Conservation (phyloP, 176 grass and related monocot species). For the Cenchrus fungigraminus region DNA sequence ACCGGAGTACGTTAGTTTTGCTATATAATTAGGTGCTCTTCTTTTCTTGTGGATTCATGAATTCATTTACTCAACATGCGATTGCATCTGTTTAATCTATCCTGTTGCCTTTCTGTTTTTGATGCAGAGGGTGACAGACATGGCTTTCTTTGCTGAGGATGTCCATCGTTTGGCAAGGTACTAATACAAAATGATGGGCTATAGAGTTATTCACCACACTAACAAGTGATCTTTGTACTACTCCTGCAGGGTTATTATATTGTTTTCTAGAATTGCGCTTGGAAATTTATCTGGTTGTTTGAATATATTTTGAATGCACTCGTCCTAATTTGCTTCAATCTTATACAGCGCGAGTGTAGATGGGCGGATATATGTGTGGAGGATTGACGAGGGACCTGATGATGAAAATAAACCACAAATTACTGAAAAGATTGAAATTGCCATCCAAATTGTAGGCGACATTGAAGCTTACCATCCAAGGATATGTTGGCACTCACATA, state of each 20-base stretch:
- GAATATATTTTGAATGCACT: background rate
- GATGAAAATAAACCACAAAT: constrained; percentile 92
- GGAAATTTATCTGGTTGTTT: background rate
- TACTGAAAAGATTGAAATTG: constrained; percentile 79
- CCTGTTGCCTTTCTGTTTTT: constrained; percentile 43
- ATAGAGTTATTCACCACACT: constrained; percentile 12
- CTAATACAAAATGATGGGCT: constrained; percentile 38
- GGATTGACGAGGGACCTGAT: constrained; percentile 92
- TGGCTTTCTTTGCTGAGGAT: constrained; percentile 99
- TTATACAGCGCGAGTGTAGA: constrained; percentile 82
- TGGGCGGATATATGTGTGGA: constrained; percentile 95
- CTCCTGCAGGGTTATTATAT: background rate
- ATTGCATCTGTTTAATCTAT: constrained; percentile 35
- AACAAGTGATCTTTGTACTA: background rate
- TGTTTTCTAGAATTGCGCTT: background rate
- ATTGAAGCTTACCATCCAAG: constrained; percentile 84
- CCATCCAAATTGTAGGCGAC: constrained; percentile 83
- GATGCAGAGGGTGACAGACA: constrained; percentile 94
- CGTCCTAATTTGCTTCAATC: constrained; percentile 24
- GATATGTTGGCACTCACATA: constrained; percentile 99
- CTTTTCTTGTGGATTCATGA: constrained; percentile 6
- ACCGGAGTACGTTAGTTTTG: background rate
- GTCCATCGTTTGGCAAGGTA: constrained; percentile 99
- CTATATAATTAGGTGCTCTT: background rate
- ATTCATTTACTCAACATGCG: background rate